Percentiles rank a stretch among this genome's conserved stretches.
Conservation (phyloP, 2,329 filamentous ascomycete genomes). For the Knufia petricola region DNA sequence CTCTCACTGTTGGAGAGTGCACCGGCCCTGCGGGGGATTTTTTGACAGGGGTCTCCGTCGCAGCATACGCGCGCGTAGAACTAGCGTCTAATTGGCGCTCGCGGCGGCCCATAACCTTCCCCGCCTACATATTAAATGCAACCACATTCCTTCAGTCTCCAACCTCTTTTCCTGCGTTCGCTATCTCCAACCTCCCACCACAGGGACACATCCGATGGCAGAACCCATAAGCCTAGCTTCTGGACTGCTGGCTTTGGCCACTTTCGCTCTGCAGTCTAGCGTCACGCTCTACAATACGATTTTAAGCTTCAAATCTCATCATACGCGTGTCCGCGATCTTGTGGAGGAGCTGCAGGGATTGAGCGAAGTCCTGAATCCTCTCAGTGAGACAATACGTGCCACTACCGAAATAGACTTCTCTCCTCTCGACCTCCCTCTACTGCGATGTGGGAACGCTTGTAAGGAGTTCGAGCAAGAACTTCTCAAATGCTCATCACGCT, state of each 20-base stretch:
- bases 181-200: background rate
- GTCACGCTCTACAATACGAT: constrained; percentile 31
- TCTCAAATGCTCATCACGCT: constrained; percentile 28
- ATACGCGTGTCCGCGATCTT: constrained; percentile 33
- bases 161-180: background rate
- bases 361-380: constrained; percentile 29
- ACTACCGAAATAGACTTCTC: constrained; percentile 24
- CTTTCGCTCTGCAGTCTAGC: constrained; percentile 34
- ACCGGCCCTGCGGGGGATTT: too few relatives aligned
- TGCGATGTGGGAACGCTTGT: constrained; percentile 35
- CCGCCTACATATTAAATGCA: too few relatives aligned
- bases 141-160: too few relatives aligned
- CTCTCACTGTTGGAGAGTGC: too few relatives aligned
- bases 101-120: too few relatives aligned
- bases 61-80: too few relatives aligned
- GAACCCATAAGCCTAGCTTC: constrained; percentile 32
- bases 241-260: constrained; percentile 29
- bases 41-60: too few relatives aligned
- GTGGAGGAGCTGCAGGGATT: constrained; percentile 33
- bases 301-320: constrained; percentile 31
- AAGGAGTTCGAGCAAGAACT: constrained; percentile 35
- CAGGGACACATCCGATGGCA: constrained; percentile 24
- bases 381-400: constrained; percentile 26
- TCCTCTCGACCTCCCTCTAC: constrained; percentile 31
- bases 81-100: too few relatives aligned